Conservation (phyloP, 805 yeast genomes). For the Huiozyma naganishii region DNA sequence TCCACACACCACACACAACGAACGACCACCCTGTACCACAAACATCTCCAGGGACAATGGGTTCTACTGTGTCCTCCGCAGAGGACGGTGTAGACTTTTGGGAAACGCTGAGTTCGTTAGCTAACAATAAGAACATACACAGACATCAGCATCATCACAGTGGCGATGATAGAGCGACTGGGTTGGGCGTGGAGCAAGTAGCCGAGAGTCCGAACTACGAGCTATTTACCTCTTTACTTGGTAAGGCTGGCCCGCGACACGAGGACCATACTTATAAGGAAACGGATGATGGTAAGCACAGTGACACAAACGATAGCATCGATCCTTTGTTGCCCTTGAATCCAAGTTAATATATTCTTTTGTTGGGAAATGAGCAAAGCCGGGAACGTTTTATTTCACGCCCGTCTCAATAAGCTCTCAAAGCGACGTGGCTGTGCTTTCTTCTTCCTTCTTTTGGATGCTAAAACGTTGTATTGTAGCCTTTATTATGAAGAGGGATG, state of each 20-base stretch:
- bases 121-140: constrained; percentile 22
- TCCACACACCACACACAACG: background rate
- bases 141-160: background rate
- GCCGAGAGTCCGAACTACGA: background rate
- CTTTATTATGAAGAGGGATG: too few relatives aligned
- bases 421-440: too few relatives aligned
- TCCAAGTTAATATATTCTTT: constrained; percentile 1
- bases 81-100: constrained; percentile 63
- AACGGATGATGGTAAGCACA: background rate
- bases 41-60: background rate
- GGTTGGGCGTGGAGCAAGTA: background rate
- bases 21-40: background rate
- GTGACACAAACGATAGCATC: background rate
- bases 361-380: too few relatives aligned
- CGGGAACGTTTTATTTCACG: too few relatives aligned
- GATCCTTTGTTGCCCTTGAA: constrained; percentile 5
- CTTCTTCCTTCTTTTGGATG: too few relatives aligned
- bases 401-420: too few relatives aligned
- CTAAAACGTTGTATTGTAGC: too few relatives aligned
- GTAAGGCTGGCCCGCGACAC: background rate
- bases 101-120: constrained; percentile 54
- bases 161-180: background rate
- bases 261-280: background rate
- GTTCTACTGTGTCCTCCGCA: constrained; percentile 10
- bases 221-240: background rate